Evolutionary conservation across 768 basidiomycete species (phyloP).

Genomic region (Suillus weaverae): DNA sequence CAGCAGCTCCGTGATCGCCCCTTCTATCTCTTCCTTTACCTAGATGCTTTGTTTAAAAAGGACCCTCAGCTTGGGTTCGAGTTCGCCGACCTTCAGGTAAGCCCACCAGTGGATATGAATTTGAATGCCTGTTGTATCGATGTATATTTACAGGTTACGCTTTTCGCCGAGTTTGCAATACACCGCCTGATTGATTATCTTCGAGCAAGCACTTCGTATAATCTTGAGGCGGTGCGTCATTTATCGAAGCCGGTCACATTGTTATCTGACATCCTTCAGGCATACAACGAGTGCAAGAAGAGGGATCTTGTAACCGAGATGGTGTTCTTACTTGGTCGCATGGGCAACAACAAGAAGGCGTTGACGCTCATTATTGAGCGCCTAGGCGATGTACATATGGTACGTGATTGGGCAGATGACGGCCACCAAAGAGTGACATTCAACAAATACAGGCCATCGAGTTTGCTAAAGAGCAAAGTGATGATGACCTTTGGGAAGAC

Average conservation of each 20-base stretch:
- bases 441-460: constrained; percentile 75
- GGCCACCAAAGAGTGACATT: constrained; percentile 3
- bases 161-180: constrained; percentile 88
- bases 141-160: constrained; percentile 57
- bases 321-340: constrained; percentile 95
- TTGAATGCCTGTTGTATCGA: neutral
- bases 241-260: neutral
- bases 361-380: constrained; percentile 93
- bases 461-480: constrained; percentile 95
- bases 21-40: constrained; percentile 87
- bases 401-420: constrained; percentile 32
- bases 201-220: constrained; percentile 88
- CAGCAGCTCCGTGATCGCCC: constrained; percentile 77
- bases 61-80: constrained; percentile 78
- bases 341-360: constrained; percentile 98
- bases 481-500: constrained; percentile 98
- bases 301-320: constrained; percentile 91
- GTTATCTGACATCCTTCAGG: constrained; percentile 43
- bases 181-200: constrained; percentile 85
- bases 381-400: constrained; percentile 87
- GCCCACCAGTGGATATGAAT: constrained; percentile 7
- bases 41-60: constrained; percentile 86
- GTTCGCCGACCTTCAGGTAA: constrained; percentile 85
- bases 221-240: constrained; percentile 68
- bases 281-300: constrained; percentile 81